Evolutionary conservation across 306 rosid genomes (phyloP), one percentile per base, ranked within the genome.

Genomic region (Cicer pinnatifidum): DNA sequence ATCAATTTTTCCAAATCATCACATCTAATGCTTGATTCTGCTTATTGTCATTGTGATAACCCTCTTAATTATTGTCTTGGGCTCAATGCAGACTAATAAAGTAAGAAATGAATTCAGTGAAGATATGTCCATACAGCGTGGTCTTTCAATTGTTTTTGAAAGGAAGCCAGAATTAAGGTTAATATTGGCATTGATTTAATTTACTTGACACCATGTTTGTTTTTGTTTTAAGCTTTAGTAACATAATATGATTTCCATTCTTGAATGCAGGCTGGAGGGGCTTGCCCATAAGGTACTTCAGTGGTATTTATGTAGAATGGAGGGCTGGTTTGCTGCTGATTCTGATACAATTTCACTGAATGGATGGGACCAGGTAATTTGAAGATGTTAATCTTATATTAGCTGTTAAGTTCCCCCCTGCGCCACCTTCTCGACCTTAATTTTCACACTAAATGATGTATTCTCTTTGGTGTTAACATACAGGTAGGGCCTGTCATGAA

Each of bases 271-370:
- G 65, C 74, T 90, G 90, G 96, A 92, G 58, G 98, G 97, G 54
- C 85, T 89, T 73, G 82, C 88, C 37, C 88, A 89, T 74, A 90
- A 90, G 86, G 98, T 92, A 39, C 91, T 90, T 59, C 98, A 90
- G 78, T 92, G 98, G 98, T 92, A 90, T 78, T 73, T 92, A 60
- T 92, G 98, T 79, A 80, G 98, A 84, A 90, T 92, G 98, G 98
- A 92, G 82, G 98, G 98, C 37, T 92, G 98, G 98, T 92, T 92
- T 89, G 91, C 98, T 53, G 94, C 93, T 40, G 98, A 92, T 86
- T 90, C 96, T 56, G 96, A 92, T 46, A 90, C 91, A 10, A 92
- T 92, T 78, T 92, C 98, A 19, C 80, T 89, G 41, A 90, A 92
- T 80, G 82, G 82, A 69, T 92, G 98, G 97, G 98, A 92, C 75